Percentiles rank a stretch among this genome's conserved stretches.
These are phyloP conservation scores for Cladosporium austrohemisphaericum DNA, from an alignment of 2,329 filamentous ascomycete species.

Conservation along the genomic window DNA sequence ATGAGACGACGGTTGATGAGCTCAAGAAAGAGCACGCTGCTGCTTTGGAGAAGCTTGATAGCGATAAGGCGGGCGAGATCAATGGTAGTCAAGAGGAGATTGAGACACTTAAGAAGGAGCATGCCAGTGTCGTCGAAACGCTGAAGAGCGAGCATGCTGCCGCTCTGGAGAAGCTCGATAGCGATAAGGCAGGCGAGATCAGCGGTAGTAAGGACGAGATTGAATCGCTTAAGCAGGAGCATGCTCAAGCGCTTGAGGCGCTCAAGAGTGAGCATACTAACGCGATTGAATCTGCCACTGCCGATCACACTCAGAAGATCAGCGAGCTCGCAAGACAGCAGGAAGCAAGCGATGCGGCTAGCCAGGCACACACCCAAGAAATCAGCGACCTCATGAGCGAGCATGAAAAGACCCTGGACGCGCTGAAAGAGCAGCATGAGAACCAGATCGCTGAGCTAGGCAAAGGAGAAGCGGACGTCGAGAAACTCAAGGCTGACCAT, in stretches of 20 bases:
- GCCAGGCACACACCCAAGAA: not conserved
- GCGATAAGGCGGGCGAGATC: not conserved
- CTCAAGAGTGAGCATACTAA: slow-evolving; percentile 15
- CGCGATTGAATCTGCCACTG: slow-evolving; percentile 15
- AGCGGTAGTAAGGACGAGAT: slow-evolving; percentile 2
- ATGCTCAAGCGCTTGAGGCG: slow-evolving; percentile 10
- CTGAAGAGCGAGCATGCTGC: not conserved
- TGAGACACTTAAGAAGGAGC: not conserved
- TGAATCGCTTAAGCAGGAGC: slow-evolving; percentile 8
- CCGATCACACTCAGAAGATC: slow-evolving; percentile 11
- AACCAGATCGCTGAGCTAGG: not conserved
- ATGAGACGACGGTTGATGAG: slow-evolving; percentile 11
- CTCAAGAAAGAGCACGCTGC: slow-evolving; percentile 17
- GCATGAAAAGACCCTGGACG: slow-evolving; percentile 14
- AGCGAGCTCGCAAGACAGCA: slow-evolving; percentile 4
- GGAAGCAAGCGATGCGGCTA: not conserved
- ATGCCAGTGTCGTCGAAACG: not conserved
- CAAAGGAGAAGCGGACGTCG: not conserved
- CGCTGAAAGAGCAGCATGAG: slow-evolving; percentile 8
- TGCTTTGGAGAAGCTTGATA: slow-evolving; percentile 13
- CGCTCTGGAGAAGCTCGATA: not conserved
- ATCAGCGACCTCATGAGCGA: not conserved
- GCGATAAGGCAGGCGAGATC: slow-evolving; percentile 3
- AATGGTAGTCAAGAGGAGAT: not conserved
- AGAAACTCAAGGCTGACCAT: slow-evolving; percentile 13